Evolutionary conservation across 1,284 basidiomycete species (phyloP).

Genomic region (Apiotrichum sp.): DNA sequence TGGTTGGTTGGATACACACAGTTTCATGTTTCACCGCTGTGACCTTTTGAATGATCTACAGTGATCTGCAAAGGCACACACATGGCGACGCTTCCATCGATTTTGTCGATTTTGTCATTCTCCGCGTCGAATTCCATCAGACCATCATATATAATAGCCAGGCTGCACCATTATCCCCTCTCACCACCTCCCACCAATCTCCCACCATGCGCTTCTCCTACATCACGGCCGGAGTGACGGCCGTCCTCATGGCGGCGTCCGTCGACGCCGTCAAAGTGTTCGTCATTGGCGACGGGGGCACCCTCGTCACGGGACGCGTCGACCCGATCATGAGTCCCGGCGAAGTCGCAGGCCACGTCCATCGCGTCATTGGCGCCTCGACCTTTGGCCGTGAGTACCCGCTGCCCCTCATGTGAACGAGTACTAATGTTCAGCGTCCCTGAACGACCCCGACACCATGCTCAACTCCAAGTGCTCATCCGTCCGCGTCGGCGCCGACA

Average conservation of each 20-base stretch:
- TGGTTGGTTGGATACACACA: no score
- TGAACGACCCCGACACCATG: constrained; percentile 18
- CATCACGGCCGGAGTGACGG: not conserved
- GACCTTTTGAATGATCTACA: no score
- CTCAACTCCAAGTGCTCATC: constrained; percentile 27
- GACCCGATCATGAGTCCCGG: constrained; percentile 46
- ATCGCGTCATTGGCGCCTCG: constrained; percentile 41
- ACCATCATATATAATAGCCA: no score
- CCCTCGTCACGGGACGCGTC: constrained; percentile 33
- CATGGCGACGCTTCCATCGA: no score
- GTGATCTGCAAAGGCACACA: no score
- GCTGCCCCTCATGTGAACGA: no score
- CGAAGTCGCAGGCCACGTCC: constrained; percentile 37
- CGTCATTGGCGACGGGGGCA: constrained; percentile 25
- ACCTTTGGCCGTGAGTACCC: constrained; percentile 27
- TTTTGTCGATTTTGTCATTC: no score
- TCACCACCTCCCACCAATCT: no score
- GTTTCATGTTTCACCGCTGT: no score
- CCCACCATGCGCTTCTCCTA: not conserved
- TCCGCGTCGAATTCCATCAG: no score
- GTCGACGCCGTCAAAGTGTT: constrained; percentile 7
- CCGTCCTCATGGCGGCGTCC: not conserved
- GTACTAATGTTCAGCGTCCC: no score
- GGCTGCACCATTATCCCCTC: no score
- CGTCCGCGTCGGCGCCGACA: constrained; percentile 23